Evolutionary conservation across 192 early-diverging fungal genomes (phyloP).

Genomic region (Tieghemiomyces parasiticus): DNA sequence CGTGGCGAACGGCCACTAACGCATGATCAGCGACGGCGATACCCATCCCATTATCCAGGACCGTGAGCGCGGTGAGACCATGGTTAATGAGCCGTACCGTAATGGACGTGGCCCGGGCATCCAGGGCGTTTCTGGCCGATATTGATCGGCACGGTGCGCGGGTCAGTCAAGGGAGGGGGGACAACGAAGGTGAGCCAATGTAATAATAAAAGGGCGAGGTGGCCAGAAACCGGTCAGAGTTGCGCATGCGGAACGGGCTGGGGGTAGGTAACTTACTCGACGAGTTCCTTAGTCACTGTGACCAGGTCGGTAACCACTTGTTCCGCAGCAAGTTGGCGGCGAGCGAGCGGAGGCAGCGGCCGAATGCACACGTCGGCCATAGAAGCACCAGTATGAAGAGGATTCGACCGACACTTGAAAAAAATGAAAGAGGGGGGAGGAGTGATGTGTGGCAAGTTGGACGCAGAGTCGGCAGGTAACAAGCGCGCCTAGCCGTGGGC

Average conservation of each 20-base stretch:
- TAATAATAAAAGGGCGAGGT: neutral
- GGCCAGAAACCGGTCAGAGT: neutral
- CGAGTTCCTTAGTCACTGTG: conserved; percentile 3
- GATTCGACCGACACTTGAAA: neutral
- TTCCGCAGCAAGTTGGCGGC: neutral
- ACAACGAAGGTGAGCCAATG: neutral
- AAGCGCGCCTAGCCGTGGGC: too few species aligned
- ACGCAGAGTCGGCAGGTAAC: too few species aligned
- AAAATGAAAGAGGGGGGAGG: neutral
- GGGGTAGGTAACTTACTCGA: conserved; percentile 5
- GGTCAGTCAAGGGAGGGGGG: neutral
- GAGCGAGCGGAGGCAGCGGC: neutral
- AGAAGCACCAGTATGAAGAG: too few species aligned
- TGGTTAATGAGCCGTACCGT: conserved; percentile 69
- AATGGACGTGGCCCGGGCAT: conserved; percentile 68
- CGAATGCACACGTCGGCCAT: neutral
- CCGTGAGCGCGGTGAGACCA: conserved; percentile 59
- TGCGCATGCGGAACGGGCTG: neutral
- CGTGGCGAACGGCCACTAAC: conserved; percentile 66
- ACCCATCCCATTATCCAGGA: conserved; percentile 81
- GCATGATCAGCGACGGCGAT: conserved; percentile 44
- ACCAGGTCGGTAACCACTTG: conserved; percentile 1
- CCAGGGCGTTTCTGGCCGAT: conserved; percentile 52
- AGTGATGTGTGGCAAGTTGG: neutral
- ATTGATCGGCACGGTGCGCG: neutral